phyloP scores from a whole-genome alignment of 2,329 filamentous ascomycete genomes.

The Penicillium olsonii region DNA sequence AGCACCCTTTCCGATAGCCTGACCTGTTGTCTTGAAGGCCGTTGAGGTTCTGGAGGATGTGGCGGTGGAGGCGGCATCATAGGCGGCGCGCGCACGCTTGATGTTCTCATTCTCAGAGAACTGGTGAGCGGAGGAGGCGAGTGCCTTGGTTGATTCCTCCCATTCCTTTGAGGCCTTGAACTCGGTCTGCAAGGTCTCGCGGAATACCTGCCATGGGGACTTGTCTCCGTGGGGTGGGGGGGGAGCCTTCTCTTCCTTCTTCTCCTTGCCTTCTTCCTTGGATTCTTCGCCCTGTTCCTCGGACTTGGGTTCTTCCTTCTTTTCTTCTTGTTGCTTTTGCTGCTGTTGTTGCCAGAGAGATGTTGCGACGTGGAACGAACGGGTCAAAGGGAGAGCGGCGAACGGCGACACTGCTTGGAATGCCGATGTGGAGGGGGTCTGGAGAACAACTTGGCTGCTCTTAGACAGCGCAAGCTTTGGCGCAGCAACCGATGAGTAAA shows the following conservation, averaged over 20 bases:
- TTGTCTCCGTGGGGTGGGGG: constrained; percentile 98
- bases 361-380: constrained; percentile 40
- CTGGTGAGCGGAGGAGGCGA: constrained; percentile 84
- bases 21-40: constrained; percentile 81
- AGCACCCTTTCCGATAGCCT: constrained; percentile 84
- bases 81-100: constrained; percentile 79
- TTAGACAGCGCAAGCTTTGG: constrained; percentile 27
- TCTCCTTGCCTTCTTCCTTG: constrained; percentile 48
- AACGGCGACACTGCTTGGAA: constrained; percentile 37
- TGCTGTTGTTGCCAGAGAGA: constrained; percentile 38
- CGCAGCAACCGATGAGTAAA: constrained; percentile 40
- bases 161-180: constrained; percentile 98
- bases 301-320: constrained; percentile 39
- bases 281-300: constrained; percentile 48
- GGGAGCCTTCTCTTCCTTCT: constrained; percentile 68
- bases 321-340: constrained; percentile 37
- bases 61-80: constrained; percentile 80
- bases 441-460: constrained; percentile 36
- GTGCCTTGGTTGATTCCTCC: constrained; percentile 97
- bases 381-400: constrained; percentile 36
- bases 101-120: constrained; percentile 93
- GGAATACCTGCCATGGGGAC: constrained; percentile 98
- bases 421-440: constrained; percentile 28
- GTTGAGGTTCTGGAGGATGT: constrained; percentile 76
- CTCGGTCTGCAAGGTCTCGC: constrained; percentile 89